phyloP scores from a whole-genome alignment of 2,329 filamentous ascomycete species.

The Exophiala oligosperma region DNA sequence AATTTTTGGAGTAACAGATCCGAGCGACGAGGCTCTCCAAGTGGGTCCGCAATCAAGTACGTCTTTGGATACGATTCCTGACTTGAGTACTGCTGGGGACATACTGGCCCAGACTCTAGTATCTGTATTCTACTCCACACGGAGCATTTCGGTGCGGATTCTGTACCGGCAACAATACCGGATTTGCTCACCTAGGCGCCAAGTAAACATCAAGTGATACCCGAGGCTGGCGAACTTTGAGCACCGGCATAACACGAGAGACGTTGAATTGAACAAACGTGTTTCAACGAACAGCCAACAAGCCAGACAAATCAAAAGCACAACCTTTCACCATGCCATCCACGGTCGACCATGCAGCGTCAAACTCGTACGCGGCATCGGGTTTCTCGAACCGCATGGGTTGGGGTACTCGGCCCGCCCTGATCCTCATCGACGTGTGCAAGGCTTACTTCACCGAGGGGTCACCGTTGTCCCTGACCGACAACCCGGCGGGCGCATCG shows the following conservation, averaged over 20 bases:
- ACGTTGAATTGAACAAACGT: background rate
- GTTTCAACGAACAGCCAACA: too few relatives aligned
- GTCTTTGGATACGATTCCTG: too few relatives aligned
- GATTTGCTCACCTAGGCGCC: too few relatives aligned
- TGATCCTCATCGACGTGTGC: conserved; percentile 51
- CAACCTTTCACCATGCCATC: background rate
- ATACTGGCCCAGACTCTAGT: too few relatives aligned
- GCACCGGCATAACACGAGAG: background rate
- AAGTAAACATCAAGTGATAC: background rate
- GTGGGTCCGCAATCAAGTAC: too few relatives aligned
- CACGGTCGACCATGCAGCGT: background rate
- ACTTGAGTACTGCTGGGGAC: too few relatives aligned
- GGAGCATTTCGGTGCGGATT: too few relatives aligned
- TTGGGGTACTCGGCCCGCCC: conserved; percentile 45
- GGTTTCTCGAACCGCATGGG: conserved; percentile 46
- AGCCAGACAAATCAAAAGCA: too few relatives aligned
- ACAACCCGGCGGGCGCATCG: conserved; percentile 37
- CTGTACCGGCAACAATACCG: background rate
- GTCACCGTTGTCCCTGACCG: conserved; percentile 44
- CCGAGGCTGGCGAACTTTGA: background rate
- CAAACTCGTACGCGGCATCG: conserved; percentile 2
- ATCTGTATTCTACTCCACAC: too few relatives aligned
- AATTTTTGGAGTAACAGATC: too few relatives aligned
- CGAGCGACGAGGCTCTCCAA: too few relatives aligned
- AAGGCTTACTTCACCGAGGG: conserved; percentile 47